A percentile compares a stretch with the other conserved stretches of the same genome.
Evolutionary conservation across 805 yeast species (phyloP).

Genomic region (Pichia sporocuriosa): DNA sequence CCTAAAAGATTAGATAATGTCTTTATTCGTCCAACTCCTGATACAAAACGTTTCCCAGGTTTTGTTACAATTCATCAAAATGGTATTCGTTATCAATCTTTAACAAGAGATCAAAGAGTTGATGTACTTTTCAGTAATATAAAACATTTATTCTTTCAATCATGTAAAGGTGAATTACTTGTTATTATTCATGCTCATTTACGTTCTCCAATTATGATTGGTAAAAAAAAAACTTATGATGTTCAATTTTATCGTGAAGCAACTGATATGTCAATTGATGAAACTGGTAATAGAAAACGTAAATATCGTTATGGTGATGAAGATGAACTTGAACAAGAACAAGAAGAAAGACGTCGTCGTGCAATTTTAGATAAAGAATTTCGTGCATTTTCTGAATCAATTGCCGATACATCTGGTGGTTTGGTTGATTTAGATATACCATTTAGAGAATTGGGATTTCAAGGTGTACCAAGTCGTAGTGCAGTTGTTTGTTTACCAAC

Average conservation of each 20-base stretch:
- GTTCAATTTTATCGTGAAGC: conserved; percentile 97
- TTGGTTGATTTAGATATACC: conserved; percentile 86
- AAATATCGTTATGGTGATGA: conserved; percentile 90
- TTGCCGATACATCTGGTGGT: conserved; percentile 83
- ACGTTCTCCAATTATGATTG: conserved; percentile 89
- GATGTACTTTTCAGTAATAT: conserved; percentile 87
- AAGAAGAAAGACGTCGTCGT: conserved; percentile 92
- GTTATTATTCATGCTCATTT: conserved; percentile 90
- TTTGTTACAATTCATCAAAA: conserved; percentile 87
- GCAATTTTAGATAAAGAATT: conserved; percentile 88
- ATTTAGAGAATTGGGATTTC: conserved; percentile 92
- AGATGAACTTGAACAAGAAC: conserved; percentile 97
- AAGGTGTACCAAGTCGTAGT: conserved; percentile 94
- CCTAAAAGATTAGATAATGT: conserved; percentile 83
- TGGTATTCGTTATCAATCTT: conserved; percentile 90
- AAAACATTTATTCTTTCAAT: conserved; percentile 91
- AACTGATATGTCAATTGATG: conserved; percentile 91
- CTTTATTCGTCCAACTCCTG: conserved; percentile 92
- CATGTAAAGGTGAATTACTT: conserved; percentile 89
- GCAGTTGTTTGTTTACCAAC: conserved; percentile 95
- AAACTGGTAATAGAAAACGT: conserved; percentile 91
- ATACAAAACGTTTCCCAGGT: conserved; percentile 93
- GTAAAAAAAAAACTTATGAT: conserved; percentile 91
- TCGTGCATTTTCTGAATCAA: conserved; percentile 79
- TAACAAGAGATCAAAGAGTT: conserved; percentile 79